Conservation (phyloP, 257 asterid species). For the Nicotiana attenuata region DNA sequence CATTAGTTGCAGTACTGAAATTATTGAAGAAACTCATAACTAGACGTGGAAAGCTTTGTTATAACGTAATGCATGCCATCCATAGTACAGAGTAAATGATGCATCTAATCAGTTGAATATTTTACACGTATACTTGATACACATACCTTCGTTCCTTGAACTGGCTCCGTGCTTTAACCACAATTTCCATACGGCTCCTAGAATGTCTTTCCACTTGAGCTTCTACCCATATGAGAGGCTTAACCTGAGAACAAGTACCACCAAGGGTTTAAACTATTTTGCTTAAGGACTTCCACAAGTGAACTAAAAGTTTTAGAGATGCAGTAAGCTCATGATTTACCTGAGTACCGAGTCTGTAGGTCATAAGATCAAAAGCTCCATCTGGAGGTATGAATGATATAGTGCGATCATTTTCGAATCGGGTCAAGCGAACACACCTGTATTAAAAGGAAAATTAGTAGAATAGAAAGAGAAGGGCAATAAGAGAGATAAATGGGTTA, state of each 20-base stretch:
- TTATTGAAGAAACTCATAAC: conserved; percentile 23
- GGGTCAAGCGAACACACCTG: conserved; percentile 98
- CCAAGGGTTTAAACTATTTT: neutral
- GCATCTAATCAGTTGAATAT: neutral
- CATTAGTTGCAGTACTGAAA: conserved; percentile 95
- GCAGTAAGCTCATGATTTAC: conserved; percentile 25
- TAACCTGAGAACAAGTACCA: conserved; percentile 56
- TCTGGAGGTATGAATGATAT: conserved; percentile 98
- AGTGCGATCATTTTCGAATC: conserved; percentile 95
- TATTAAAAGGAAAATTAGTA: conserved; percentile 18
- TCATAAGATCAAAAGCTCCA: conserved; percentile 99
- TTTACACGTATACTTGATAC: neutral
- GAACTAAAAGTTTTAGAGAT: neutral
- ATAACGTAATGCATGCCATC: neutral
- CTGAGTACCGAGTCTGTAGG: conserved; percentile 98
- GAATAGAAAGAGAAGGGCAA: conserved; percentile 9
- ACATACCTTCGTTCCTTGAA: conserved; percentile 96
- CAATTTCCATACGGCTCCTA: conserved; percentile 85
- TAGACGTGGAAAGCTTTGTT: conserved; percentile 5
- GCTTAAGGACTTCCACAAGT: neutral
- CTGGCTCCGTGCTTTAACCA: conserved; percentile 91
- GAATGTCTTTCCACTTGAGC: conserved; percentile 94
- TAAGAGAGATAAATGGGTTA: neutral
- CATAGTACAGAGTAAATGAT: neutral
- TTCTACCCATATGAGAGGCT: conserved; percentile 97